Base-by-base conservation (phyloP, 2,329 filamentous ascomycete species). In the Phyllosticta citribraziliensis region DNA sequence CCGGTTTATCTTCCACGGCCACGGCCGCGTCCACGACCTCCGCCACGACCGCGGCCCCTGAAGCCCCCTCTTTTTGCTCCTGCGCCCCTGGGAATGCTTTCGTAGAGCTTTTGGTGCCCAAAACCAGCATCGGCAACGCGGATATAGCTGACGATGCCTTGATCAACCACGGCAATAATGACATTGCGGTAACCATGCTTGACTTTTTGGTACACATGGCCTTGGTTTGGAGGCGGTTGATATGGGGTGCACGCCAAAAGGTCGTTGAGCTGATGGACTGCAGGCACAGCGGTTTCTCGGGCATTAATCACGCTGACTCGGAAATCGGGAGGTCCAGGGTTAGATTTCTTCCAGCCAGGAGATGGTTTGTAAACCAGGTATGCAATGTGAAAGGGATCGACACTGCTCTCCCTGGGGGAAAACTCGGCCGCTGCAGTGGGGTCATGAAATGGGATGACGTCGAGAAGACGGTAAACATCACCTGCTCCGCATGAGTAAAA, bases 71-170 rank as follows among this genome's bases (percentile, higher is more conserved):
- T 63, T n/a, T 60, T 60, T 0, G 58, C 33, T n/a, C 65, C 81
- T 80, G 61, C 57, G 83, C 76, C 69, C 86, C 84, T 68, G 85
- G 58, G 58, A 17, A 17, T 22, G 25, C 35, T 60, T n/a, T 60
- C 58, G 25, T 60, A 91, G 47, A 96, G 69, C 72, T 76, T 84
- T 73, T 96, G 91, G 64, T 70, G 67, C 1, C 72, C 87, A 74
- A 97, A 97, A 0, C 86, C 87, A 11, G 85, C 86, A 76, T 97
- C 91, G 1, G 83, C 85, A 62, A 97, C 81, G 24, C 89, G 80
- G 68, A 97, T 79, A 71, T 93, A 97, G 72, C 93, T 97, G 54
- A 92, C 88, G 22, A 97, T 81, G 0, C 94, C 94, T 64, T 91
- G 84, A 71, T 97, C 94, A 35, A 97, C 91, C 2, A 97, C 83